These are phyloP conservation scores for Leccinum rimulosum DNA, from an alignment of 768 basidiomycete species.

Conservation along the genomic window DNA sequence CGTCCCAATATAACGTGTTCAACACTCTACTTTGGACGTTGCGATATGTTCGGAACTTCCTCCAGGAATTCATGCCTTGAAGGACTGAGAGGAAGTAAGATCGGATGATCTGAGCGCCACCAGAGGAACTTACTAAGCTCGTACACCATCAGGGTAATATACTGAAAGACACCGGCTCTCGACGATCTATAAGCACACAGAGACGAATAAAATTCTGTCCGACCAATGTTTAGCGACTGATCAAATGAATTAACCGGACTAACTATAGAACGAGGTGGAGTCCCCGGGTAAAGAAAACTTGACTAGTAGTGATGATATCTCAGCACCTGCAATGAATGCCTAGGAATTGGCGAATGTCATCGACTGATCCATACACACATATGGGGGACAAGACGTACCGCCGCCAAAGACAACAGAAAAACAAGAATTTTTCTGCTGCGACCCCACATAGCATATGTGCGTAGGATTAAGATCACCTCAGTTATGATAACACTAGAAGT, in stretches of 20 bases:
- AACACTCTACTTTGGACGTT: conserved; percentile 12
- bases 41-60: conserved; percentile 24
- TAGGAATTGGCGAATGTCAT: neutral
- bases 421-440: conserved; percentile 15
- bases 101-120: neutral
- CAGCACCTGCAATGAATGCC: conserved; percentile 18
- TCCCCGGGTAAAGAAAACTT: conserved; percentile 16
- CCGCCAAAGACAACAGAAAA: conserved; percentile 20
- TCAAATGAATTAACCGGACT: conserved; percentile 5
- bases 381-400: conserved; percentile 6
- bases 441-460: conserved; percentile 28
- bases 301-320: conserved; percentile 6
- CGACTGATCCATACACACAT: neutral
- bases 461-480: conserved; percentile 24
- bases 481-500: conserved; percentile 14
- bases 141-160: conserved; percentile 17
- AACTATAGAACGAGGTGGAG: conserved; percentile 17
- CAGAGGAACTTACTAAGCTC: conserved; percentile 20
- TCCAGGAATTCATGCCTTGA: conserved; percentile 25
- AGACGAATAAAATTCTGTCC: conserved; percentile 22
- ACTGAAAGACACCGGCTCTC: conserved; percentile 14
- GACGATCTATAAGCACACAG: conserved; percentile 15
- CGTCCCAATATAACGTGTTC: conserved; percentile 27
- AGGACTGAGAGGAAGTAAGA: conserved; percentile 16
- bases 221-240: neutral